Conservation (phyloP, 2,329 filamentous ascomycete species). For the Acephala macrosclerotiorum region DNA sequence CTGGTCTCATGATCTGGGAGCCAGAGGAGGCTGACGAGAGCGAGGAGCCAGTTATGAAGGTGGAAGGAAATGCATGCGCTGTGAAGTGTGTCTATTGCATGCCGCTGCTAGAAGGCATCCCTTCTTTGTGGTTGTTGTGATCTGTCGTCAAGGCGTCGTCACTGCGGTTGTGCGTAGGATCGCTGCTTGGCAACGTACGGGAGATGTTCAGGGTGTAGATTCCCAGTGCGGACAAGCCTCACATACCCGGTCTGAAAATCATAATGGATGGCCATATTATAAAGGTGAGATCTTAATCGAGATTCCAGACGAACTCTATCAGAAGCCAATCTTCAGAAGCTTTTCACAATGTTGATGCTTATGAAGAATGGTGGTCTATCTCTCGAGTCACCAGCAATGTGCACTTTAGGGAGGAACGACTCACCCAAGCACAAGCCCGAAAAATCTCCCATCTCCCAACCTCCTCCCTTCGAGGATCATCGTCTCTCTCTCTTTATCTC, state of each 20-base stretch:
- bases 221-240: neutral
- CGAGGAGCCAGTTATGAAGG: neutral
- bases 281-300: neutral
- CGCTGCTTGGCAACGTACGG: neutral
- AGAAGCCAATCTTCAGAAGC: neutral
- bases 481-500: neutral
- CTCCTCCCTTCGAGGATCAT: neutral
- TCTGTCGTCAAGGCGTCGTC: neutral
- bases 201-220: neutral
- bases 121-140: conserved; percentile 1
- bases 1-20: conserved; percentile 16
- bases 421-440: neutral
- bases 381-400: neutral
- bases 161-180: conserved; percentile 1
- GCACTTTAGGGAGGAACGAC: neutral
- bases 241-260: conserved; percentile 1
- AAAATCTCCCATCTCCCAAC: neutral
- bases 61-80: neutral
- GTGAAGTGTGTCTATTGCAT: neutral
- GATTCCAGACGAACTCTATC: neutral
- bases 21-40: neutral
- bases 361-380: neutral
- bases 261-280: neutral
- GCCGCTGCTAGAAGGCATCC: neutral
- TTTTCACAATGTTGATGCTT: neutral